Evolutionary conservation across 116 monocot species (phyloP), one percentile per base, ranked within the genome.

Genomic region (Phalaenopsis hybrid): DNA sequence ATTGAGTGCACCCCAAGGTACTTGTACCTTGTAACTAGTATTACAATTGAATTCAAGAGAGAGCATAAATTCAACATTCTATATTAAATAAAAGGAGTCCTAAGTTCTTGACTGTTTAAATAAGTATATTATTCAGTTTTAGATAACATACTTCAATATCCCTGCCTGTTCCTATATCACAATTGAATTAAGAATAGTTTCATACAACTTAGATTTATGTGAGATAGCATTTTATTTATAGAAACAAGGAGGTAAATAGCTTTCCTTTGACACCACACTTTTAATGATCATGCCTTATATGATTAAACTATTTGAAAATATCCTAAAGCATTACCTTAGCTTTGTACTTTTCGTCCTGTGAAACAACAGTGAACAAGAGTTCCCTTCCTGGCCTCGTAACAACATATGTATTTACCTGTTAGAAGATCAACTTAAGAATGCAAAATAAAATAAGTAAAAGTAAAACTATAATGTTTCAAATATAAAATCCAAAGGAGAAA

Each of bases 321-420:
- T 25, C 65, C 65, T 55, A 65, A 65, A 65, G 65, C 8, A 65
- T 79, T 82, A 97, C 97, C 97, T 97, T 97, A 11, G 97, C 97
- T 89, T 97, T 97, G 83, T 97, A 97, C 77, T 97, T 97, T 82
- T 97, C 97, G 75, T 94, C 94, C 59, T 90, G 86, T 79, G 94
- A 89, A 17, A 97, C 92, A 89, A 97, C 97, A 25, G 97, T 97
- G 82, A 97, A 97, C 68, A 97, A 82, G 13, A 97, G 90, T 82
- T 97, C 97, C 81, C 94, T 92, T 83, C 92, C 97, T 73, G 97
- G 97, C 88, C 94, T 94, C 68, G 91, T 85, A 63, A 97, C 87
- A 81, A 97, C 97, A 86, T 97, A 97, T n/a, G 97, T 97, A 18
- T 90, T 91, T 63, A 97, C 92, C 97, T 97, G 79, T 77, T 85